These are phyloP conservation scores for Suillus occidentalis DNA, from an alignment of 768 basidiomycete genomes.

Conservation along the genomic window DNA sequence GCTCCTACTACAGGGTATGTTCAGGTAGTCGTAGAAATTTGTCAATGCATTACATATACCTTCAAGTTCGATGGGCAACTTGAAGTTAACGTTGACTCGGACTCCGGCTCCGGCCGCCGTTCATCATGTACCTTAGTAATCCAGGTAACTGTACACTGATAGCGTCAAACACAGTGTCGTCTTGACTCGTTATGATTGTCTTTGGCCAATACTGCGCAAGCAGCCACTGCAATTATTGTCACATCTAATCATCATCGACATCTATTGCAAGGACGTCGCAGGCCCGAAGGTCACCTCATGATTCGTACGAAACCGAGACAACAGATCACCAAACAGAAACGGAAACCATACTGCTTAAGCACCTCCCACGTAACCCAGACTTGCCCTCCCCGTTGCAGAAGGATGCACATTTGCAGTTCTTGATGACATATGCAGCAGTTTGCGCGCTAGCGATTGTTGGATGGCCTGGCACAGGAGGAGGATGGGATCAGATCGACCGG, in stretches of 20 bases:
- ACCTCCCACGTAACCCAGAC: slow-evolving; percentile 41
- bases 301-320: slow-evolving; percentile 63
- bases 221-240: neutral
- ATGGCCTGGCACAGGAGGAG: slow-evolving; percentile 64
- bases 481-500: slow-evolving; percentile 89
- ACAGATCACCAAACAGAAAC: slow-evolving; percentile 63
- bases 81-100: too few species aligned
- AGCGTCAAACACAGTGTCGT: too few species aligned
- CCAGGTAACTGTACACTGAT: too few species aligned
- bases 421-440: slow-evolving; percentile 85
- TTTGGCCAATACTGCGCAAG: neutral
- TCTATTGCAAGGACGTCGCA: slow-evolving; percentile 19
- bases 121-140: too few species aligned
- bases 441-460: slow-evolving; percentile 84
- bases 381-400: slow-evolving; percentile 49
- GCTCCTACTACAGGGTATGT: too few species aligned
- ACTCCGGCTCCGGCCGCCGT: too few species aligned
- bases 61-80: too few species aligned
- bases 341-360: slow-evolving; percentile 59
- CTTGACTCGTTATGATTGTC: too few species aligned
- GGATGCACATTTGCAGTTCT: slow-evolving; percentile 71
- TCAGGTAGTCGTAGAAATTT: too few species aligned
- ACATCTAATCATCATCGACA: neutral
- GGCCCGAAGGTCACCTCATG: slow-evolving; percentile 43
- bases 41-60: too few species aligned